Percentiles rank a stretch among this genome's conserved stretches.
These are phyloP conservation scores for Apiotrichum brassicae DNA, from an alignment of 1,284 basidiomycete species.

Conservation along the genomic window DNA sequence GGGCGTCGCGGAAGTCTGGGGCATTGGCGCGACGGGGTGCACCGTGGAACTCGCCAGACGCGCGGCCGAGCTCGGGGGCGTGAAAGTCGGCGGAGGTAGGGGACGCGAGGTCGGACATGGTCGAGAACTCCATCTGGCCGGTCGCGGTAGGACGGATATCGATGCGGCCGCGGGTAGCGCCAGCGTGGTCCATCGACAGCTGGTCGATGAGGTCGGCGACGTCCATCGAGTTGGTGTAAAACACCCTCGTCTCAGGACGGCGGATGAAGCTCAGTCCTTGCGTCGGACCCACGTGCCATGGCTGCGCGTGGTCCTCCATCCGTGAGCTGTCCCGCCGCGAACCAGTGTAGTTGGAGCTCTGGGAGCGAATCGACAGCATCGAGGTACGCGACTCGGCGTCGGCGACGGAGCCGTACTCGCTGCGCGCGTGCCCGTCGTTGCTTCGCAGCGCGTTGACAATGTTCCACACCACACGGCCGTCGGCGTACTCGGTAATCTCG, in stretches of 20 bases:
- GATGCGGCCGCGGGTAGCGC: conserved; percentile 35
- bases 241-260: conserved; percentile 35
- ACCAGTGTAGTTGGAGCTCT: neutral
- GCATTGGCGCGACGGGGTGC: no score
- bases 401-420: neutral
- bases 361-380: neutral
- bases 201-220: conserved; percentile 44
- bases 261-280: conserved; percentile 9
- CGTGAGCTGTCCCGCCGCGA: conserved; percentile 1
- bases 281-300: conserved; percentile 16
- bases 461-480: conserved; percentile 42
- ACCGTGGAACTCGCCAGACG: no score
- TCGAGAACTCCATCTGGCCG: neutral
- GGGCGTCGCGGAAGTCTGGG: neutral
- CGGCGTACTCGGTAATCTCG: conserved; percentile 41
- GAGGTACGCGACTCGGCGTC: neutral
- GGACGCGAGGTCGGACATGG: neutral
- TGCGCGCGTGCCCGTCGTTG: conserved; percentile 3
- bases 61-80: neutral
- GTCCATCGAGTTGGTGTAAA: conserved; percentile 35
- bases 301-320: conserved; percentile 3
- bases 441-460: conserved; percentile 36
- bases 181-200: conserved; percentile 26
- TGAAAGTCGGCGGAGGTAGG: neutral
- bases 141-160: conserved; percentile 23